A percentile compares a stretch with the other conserved stretches of the same genome.
phyloP scores from a whole-genome alignment of 2,329 filamentous ascomycete genomes.

The Exophiala phaeomuriformis region DNA sequence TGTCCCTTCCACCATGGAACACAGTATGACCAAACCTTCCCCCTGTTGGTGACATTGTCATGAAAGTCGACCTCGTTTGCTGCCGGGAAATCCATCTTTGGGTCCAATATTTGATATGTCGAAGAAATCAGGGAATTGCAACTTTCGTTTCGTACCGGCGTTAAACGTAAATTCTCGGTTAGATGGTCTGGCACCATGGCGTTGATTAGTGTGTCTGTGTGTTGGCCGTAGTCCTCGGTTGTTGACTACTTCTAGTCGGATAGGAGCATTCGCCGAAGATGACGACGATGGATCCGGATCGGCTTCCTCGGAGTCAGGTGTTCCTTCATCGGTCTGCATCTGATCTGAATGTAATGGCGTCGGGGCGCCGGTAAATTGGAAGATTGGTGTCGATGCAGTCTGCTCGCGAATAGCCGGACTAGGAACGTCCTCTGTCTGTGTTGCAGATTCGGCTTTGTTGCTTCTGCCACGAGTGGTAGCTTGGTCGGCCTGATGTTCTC shows the following conservation, averaged over 20 bases:
- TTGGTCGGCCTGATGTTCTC: slow-evolving; percentile 32
- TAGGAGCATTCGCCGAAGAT: slow-evolving; percentile 29
- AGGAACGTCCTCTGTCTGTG: slow-evolving; percentile 29
- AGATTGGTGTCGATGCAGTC: slow-evolving; percentile 14
- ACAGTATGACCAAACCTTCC: not conserved
- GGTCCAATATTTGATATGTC: slow-evolving; percentile 40
- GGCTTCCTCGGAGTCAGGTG: slow-evolving; percentile 15
- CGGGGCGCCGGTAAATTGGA: slow-evolving; percentile 18
- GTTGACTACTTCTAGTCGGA: slow-evolving; percentile 40
- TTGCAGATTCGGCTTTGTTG: slow-evolving; percentile 10
- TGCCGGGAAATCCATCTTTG: slow-evolving; percentile 35
- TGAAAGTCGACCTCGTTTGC: slow-evolving; percentile 42
- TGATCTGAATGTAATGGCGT: slow-evolving; percentile 28
- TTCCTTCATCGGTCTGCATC: slow-evolving; percentile 37
- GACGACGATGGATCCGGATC: slow-evolving; percentile 27
- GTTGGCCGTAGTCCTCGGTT: slow-evolving; percentile 37
- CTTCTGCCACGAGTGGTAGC: slow-evolving; percentile 5
- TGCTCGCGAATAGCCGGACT: slow-evolving; percentile 6
- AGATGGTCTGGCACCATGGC: slow-evolving; percentile 33
- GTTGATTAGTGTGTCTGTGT: slow-evolving; percentile 35
- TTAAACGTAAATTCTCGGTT: slow-evolving; percentile 35
- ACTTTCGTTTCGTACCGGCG: slow-evolving; percentile 43
- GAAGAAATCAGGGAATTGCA: slow-evolving; percentile 44
- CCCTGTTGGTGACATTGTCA: slow-evolving; percentile 3
- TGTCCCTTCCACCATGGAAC: not conserved